Conservation (phyloP, 768 basidiomycete genomes). For the Boletus sp. region DNA sequence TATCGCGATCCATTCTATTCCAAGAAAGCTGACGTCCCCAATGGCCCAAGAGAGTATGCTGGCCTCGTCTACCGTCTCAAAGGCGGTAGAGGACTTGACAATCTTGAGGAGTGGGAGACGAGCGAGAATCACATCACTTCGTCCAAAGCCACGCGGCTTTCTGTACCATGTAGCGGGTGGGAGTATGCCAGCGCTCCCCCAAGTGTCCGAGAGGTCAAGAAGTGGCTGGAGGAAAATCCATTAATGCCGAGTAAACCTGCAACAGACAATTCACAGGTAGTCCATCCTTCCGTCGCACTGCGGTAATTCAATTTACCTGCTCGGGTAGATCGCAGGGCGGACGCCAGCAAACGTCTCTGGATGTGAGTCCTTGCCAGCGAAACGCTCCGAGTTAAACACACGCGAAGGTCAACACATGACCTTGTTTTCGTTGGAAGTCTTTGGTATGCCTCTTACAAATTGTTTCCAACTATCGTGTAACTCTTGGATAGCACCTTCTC, state of each 20-base stretch:
- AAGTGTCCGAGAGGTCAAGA: constrained; percentile 47
- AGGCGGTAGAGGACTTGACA: constrained; percentile 53
- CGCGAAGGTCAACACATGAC: constrained; percentile 75
- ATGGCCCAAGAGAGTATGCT: constrained; percentile 69
- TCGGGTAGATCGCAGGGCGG: constrained; percentile 60
- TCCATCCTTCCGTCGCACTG: background rate
- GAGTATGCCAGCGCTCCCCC: constrained; percentile 77
- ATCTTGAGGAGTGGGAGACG: constrained; percentile 59
- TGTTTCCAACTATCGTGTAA: background rate
- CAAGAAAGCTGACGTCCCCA: constrained; percentile 63
- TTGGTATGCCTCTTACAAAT: constrained; percentile 54
- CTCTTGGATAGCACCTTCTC: constrained; percentile 50
- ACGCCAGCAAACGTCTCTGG: constrained; percentile 76
- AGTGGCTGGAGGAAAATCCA: constrained; percentile 45
- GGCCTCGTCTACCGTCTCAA: constrained; percentile 73
- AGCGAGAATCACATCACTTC: constrained; percentile 2
- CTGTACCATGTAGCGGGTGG: constrained; percentile 58
- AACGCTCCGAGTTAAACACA: constrained; percentile 35
- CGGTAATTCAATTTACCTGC: background rate
- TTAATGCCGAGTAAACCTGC: constrained; percentile 12
- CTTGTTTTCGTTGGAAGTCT: constrained; percentile 77
- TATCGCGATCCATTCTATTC: constrained; percentile 86
- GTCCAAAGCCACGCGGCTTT: constrained; percentile 3
- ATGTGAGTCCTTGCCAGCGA: constrained; percentile 53
- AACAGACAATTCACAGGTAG: constrained; percentile 52